Evolutionary conservation across 345 rosid genomes (phyloP).

Genomic region (Isatis tinctoria): DNA sequence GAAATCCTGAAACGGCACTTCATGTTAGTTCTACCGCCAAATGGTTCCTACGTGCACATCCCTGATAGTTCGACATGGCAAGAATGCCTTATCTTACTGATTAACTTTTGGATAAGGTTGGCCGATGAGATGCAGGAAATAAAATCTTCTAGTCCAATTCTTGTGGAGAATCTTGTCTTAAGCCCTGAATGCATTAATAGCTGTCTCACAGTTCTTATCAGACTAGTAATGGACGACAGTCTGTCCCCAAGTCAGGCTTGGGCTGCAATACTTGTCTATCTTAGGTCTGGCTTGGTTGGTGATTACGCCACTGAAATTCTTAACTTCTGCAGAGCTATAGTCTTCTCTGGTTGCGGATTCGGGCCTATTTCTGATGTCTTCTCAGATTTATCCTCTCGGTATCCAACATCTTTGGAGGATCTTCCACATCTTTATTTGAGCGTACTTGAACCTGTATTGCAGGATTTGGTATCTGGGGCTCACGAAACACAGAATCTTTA

Average conservation of each 20-base stretch:
- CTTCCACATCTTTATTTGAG: constrained; percentile 56
- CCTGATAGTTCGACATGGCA: constrained; percentile 94
- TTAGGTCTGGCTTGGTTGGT: constrained; percentile 47
- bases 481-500: constrained; percentile 48
- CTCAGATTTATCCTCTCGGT: constrained; percentile 43
- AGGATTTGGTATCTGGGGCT: constrained; percentile 47
- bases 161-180: constrained; percentile 35
- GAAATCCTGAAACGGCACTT: constrained; percentile 63
- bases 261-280: constrained; percentile 55
- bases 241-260: constrained; percentile 93
- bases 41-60: constrained; percentile 40
- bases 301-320: constrained; percentile 46
- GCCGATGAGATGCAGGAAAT: constrained; percentile 74
- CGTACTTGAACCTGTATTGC: constrained; percentile 61
- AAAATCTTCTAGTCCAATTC: constrained; percentile 32
- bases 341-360: constrained; percentile 81
- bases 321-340: constrained; percentile 70
- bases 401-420: constrained; percentile 35
- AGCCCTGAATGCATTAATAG: constrained; percentile 53
- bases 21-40: constrained; percentile 42
- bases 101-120: constrained; percentile 79
- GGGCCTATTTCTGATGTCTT: constrained; percentile 67
- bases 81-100: constrained; percentile 71
- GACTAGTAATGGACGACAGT: constrained; percentile 77
- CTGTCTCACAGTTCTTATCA: constrained; percentile 62